phyloP scores from a whole-genome alignment of 225 moss, liverwort and hornwort species.

The Sphagnum contortum region DNA sequence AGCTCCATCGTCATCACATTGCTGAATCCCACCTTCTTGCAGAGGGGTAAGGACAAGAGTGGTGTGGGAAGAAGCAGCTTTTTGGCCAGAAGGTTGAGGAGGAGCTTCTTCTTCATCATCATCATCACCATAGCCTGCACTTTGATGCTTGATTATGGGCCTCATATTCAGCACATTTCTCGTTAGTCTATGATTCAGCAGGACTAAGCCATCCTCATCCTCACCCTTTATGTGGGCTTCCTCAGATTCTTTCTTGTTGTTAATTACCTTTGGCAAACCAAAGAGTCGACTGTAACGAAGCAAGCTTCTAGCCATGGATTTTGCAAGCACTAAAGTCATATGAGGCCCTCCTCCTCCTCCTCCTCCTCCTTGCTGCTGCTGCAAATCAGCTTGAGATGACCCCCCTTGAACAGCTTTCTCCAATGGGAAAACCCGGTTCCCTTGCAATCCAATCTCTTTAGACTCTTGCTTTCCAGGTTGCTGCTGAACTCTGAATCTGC shows the following conservation, averaged over 20 bases:
- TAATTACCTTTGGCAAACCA: conserved; percentile 9
- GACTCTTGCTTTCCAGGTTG: conserved; percentile 8
- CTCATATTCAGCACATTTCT: conserved; percentile 6
- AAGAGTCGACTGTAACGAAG: conserved; percentile 11
- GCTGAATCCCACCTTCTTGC: too few species aligned
- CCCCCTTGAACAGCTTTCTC: not conserved
- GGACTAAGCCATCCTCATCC: conserved; percentile 1
- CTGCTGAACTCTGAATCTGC: too few species aligned
- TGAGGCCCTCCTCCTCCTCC: too few species aligned
- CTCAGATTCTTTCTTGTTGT: conserved; percentile 5
- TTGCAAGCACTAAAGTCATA: too few species aligned
- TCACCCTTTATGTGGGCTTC: conserved; percentile 11
- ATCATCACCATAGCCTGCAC: not conserved
- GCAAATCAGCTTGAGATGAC: too few species aligned
- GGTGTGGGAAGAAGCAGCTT: too few species aligned
- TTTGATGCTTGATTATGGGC: conserved; percentile 8
- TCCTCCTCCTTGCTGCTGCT: too few species aligned
- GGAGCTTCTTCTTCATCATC: too few species aligned
- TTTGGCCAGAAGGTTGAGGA: too few species aligned
- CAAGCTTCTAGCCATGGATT: conserved; percentile 7
- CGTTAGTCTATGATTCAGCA: not conserved
- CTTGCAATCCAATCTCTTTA: conserved; percentile 9
- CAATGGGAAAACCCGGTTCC: conserved; percentile 9
- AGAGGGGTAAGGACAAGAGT: too few species aligned
- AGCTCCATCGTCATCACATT: too few species aligned